These are phyloP conservation scores for Lepidopterella palustris DNA, from an alignment of 495 filamentous ascomycete species.

Conservation along the genomic window DNA sequence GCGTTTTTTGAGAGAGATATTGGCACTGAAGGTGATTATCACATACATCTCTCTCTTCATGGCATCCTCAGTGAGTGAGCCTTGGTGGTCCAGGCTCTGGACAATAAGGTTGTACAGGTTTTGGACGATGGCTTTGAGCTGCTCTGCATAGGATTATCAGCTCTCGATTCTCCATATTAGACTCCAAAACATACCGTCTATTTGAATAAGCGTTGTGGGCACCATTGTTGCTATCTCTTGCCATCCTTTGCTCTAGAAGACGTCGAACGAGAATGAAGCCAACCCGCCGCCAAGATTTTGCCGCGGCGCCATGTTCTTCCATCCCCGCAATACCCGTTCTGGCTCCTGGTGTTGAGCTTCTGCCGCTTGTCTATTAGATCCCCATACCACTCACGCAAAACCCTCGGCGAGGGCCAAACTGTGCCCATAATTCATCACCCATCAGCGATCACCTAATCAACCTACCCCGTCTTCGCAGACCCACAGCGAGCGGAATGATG, in stretches of 20 bases:
- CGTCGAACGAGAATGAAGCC: neutral
- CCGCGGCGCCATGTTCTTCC: constrained; percentile 11
- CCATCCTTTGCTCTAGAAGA: too few species aligned
- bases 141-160: constrained; percentile 35
- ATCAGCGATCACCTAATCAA: too few species aligned
- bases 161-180: neutral
- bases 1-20: too few species aligned
- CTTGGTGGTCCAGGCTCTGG: constrained; percentile 67
- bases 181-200: neutral
- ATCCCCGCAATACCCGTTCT: constrained; percentile 11
- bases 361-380: neutral
- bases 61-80: constrained; percentile 53
- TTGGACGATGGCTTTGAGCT: constrained; percentile 70
- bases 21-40: too few species aligned
- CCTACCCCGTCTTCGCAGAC: neutral
- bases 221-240: neutral
- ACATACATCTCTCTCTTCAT: constrained; percentile 56
- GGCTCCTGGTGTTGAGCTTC: constrained; percentile 15
- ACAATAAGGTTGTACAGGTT: constrained; percentile 76
- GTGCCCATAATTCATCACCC: too few species aligned
- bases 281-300: neutral
- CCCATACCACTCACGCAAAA: neutral
- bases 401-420: neutral
- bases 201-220: neutral
- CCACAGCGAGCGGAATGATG: constrained; percentile 7